phyloP scores from a whole-genome alignment of 1,284 basidiomycete species.

The Cutaneotrichosporon cyanovorans region DNA sequence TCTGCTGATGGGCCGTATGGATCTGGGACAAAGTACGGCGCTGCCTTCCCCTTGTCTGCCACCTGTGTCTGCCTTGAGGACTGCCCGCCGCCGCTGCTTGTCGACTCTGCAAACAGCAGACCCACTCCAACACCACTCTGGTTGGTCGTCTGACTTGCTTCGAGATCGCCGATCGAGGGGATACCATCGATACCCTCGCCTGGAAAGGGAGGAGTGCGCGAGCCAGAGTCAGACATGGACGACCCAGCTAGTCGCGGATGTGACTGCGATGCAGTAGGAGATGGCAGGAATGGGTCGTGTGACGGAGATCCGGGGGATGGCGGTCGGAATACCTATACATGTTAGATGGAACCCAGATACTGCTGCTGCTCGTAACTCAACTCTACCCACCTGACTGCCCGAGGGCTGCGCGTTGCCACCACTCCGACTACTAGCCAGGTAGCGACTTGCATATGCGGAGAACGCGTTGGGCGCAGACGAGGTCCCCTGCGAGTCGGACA shows the following conservation, averaged over 20 bases:
- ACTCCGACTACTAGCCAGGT: conserved; percentile 21
- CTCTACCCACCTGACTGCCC: conserved; percentile 23
- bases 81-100: not conserved
- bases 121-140: conserved; percentile 26
- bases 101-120: conserved; percentile 22
- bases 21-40: conserved; percentile 23
- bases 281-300: conserved; percentile 39
- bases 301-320: conserved; percentile 32
- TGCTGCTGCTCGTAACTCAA: no score
- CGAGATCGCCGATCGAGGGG: conserved; percentile 31
- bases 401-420: conserved; percentile 4
- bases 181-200: conserved; percentile 36
- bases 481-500: not conserved
- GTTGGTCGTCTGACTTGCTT: conserved; percentile 1
- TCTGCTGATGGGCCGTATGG: conserved; percentile 37
- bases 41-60: no score
- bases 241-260: conserved; percentile 29
- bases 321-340: conserved; percentile 33
- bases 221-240: conserved; percentile 21
- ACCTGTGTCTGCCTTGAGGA: no score
- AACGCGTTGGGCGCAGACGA: conserved; percentile 14
- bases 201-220: conserved; percentile 37
- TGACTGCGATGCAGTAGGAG: conserved; percentile 26
- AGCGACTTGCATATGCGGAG: conserved; percentile 38
- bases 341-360: no score